Percentiles rank a stretch among this genome's conserved stretches.
phyloP scores from a whole-genome alignment of 208 protist genomes.

The Crithidia mellificae region DNA sequence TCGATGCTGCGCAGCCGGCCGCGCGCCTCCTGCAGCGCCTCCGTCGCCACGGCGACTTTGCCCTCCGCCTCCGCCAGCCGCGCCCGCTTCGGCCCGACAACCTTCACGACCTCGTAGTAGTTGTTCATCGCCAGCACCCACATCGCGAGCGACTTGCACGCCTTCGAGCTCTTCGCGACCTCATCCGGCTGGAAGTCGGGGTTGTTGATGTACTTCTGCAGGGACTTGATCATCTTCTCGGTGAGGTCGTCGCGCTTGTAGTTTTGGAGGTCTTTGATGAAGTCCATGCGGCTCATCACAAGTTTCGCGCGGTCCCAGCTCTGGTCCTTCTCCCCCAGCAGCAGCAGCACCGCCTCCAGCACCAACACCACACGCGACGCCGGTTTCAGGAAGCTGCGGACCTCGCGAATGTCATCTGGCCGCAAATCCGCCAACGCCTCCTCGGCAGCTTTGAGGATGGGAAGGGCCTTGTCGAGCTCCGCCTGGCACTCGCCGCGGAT shows the following conservation, averaged over 20 bases:
- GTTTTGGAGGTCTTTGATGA: constrained; percentile 92
- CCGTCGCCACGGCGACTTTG: constrained; percentile 81
- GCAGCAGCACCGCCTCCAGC: constrained; percentile 92
- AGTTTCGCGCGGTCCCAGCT: constrained; percentile 94
- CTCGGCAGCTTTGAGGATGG: constrained; percentile 91
- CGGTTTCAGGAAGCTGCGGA: constrained; percentile 93
- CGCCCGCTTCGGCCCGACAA: constrained; percentile 86
- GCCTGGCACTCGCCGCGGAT: constrained; percentile 91
- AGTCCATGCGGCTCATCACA: constrained; percentile 92
- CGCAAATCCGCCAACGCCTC: constrained; percentile 93
- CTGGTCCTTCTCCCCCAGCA: constrained; percentile 92
- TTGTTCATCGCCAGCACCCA: constrained; percentile 95
- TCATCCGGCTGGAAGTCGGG: constrained; percentile 93
- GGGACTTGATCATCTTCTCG: constrained; percentile 80
- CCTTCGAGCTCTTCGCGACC: constrained; percentile 93
- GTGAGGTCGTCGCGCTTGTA: constrained; percentile 93
- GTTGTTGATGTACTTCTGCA: constrained; percentile 95
- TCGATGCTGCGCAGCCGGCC: constrained; percentile 79
- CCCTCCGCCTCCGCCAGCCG: constrained; percentile 81
- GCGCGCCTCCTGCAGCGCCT: constrained; percentile 70
- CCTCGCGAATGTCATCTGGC: constrained; percentile 92
- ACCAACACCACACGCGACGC: constrained; percentile 91
- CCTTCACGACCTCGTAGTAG: constrained; percentile 94
- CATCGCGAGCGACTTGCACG: constrained; percentile 93
- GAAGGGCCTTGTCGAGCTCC: constrained; percentile 95